Percentiles rank a stretch among this genome's conserved stretches.
Conservation (phyloP, 805 yeast species). For the Lipomyces chichibuensis region DNA sequence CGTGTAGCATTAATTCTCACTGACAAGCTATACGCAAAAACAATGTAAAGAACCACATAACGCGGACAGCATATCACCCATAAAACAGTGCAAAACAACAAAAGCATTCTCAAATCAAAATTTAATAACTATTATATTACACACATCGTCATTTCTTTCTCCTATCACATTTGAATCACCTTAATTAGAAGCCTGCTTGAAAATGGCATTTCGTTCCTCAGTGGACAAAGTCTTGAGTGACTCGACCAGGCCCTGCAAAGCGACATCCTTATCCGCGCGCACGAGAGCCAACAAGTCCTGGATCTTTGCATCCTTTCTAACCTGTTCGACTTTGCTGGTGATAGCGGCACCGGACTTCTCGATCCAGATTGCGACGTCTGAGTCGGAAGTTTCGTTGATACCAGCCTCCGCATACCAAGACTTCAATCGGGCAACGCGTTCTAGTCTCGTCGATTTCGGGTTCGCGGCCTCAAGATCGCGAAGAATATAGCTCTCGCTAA, state of each 20-base stretch:
- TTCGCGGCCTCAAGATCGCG: slow-evolving; percentile 66
- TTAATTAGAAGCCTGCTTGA: slow-evolving; percentile 28
- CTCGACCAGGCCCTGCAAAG: slow-evolving; percentile 29
- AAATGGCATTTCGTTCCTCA: slow-evolving; percentile 43
- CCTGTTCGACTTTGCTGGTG: slow-evolving; percentile 20
- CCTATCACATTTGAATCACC: background rate
- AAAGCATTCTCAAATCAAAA: background rate
- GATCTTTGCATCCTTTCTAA: slow-evolving; percentile 26
- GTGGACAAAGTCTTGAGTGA: slow-evolving; percentile 43
- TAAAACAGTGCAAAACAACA: background rate
- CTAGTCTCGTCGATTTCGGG: slow-evolving; percentile 66
- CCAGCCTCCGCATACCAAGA: slow-evolving; percentile 34
- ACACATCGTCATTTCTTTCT: background rate
- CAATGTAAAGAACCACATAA: background rate
- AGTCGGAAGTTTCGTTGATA: slow-evolving; percentile 24
- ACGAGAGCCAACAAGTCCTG: slow-evolving; percentile 25
- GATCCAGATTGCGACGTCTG: slow-evolving; percentile 29
- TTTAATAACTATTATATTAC: background rate
- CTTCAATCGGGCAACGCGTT: slow-evolving; percentile 82
- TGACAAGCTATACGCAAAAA: background rate
- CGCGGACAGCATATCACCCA: background rate
- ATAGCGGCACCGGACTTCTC: slow-evolving; percentile 10
- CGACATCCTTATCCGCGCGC: slow-evolving; percentile 27
- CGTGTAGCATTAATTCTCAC: background rate
- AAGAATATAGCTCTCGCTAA: slow-evolving; percentile 87